Percentiles rank a stretch among this genome's conserved stretches.
phyloP scores from a whole-genome alignment of 108 stramenopile species.

The Nitzschia putrida region DNA sequence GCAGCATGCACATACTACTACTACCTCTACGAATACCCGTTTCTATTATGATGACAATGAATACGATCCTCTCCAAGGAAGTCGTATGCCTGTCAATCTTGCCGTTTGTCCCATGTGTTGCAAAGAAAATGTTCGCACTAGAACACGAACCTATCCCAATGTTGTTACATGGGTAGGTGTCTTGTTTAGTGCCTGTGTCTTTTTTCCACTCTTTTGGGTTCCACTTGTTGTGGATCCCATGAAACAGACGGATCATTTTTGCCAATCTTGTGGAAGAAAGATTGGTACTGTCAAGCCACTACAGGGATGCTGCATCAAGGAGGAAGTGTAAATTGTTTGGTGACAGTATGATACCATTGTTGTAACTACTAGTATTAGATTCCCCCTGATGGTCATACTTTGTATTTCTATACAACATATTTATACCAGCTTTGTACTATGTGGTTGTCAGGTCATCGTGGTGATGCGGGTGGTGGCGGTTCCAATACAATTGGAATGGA shows the following conservation, averaged over 20 bases:
- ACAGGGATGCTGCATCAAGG: constrained; percentile 28
- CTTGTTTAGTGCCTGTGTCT: constrained; percentile 14
- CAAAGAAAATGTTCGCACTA: constrained; percentile 14
- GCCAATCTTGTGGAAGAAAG: constrained; percentile 25
- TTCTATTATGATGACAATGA: constrained; percentile 1
- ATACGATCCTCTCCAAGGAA: background rate
- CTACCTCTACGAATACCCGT: too few species aligned
- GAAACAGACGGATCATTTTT: constrained; percentile 37
- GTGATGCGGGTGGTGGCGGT: too few species aligned
- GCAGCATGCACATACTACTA: too few species aligned
- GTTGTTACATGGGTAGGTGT: constrained; percentile 20
- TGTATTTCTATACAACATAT: too few species aligned
- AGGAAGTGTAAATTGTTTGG: constrained; percentile 5
- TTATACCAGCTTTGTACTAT: too few species aligned
- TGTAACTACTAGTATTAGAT: too few species aligned
- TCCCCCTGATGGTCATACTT: too few species aligned
- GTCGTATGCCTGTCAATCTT: constrained; percentile 18
- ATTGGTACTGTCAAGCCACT: constrained; percentile 34
- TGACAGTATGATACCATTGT: too few species aligned
- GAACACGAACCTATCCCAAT: constrained; percentile 24
- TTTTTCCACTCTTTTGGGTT: constrained; percentile 30
- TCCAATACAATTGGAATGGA: too few species aligned
- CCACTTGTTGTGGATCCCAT: constrained; percentile 29
- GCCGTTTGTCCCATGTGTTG: constrained; percentile 13
- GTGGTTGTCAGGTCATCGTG: too few species aligned